A percentile compares a stretch with the other conserved stretches of the same genome.
Evolutionary conservation across 306 rosid genomes (phyloP).

Genomic region (Begonia loranthoides): DNA sequence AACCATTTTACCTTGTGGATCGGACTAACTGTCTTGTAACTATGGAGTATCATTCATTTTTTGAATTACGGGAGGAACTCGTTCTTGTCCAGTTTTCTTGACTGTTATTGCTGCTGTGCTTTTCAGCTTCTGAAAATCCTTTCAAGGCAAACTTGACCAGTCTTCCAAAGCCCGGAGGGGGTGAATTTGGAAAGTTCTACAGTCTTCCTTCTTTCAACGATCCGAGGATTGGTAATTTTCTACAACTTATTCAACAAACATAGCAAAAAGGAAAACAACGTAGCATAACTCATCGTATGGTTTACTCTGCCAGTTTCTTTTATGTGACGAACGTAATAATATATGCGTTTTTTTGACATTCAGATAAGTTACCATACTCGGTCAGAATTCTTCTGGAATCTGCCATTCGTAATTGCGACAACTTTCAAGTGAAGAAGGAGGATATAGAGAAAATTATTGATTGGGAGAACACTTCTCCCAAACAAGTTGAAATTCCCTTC

Average conservation of each 20-base stretch:
- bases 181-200: conserved; percentile 75
- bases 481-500: conserved; percentile 76
- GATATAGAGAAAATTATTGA: conserved; percentile 82
- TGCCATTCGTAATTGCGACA: conserved; percentile 77
- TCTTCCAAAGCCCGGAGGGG: conserved; percentile 58
- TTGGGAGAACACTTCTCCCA: conserved; percentile 75
- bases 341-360: not conserved
- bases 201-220: conserved; percentile 87
- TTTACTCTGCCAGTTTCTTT: no score
- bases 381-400: conserved; percentile 83
- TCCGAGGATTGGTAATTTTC: conserved; percentile 58
- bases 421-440: conserved; percentile 65
- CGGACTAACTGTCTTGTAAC: no score
- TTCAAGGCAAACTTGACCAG: not conserved
- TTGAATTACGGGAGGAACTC: not conserved
- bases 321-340: no score
- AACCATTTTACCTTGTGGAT: not conserved
- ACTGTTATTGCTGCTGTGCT: not conserved
- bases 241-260: not conserved
- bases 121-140: not conserved
- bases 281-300: no score
- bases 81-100: not conserved
- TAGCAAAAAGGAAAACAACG: no score
- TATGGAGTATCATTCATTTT: no score
- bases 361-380: conserved; percentile 74